These are phyloP conservation scores for Cryptococcus sp. DNA, from an alignment of 1,284 basidiomycete species.

Conservation along the genomic window DNA sequence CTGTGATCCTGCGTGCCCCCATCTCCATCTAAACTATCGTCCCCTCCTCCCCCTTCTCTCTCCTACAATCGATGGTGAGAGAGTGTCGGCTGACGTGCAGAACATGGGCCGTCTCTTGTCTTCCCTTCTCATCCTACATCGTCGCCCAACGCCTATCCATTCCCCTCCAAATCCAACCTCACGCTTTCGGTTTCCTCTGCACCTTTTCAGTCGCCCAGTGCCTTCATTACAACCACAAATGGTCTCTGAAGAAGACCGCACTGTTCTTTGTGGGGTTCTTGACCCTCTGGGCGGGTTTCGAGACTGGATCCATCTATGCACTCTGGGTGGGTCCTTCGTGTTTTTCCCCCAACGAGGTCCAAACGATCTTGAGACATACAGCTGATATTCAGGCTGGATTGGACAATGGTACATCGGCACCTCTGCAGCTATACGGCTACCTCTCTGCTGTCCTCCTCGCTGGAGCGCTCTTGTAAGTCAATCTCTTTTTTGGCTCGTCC, in stretches of 20 bases:
- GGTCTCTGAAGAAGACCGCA: slow-evolving; percentile 45
- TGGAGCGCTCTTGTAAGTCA: slow-evolving; percentile 55
- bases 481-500: neutral
- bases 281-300: slow-evolving; percentile 54
- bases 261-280: slow-evolving; percentile 47
- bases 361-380: too few relatives aligned
- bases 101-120: slow-evolving; percentile 17
- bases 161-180: slow-evolving; percentile 64
- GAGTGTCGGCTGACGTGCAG: neutral
- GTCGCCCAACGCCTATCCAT: slow-evolving; percentile 65
- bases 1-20: too few relatives aligned
- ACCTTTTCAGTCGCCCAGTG: slow-evolving; percentile 64
- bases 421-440: slow-evolving; percentile 61
- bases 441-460: slow-evolving; percentile 59
- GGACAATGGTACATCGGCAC: slow-evolving; percentile 42
- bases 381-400: slow-evolving; percentile 1
- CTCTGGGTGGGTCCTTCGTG: slow-evolving; percentile 48
- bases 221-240: slow-evolving; percentile 53
- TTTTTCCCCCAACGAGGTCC: neutral
- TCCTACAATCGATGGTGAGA: too few relatives aligned
- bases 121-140: slow-evolving; percentile 65
- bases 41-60: too few relatives aligned
- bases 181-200: slow-evolving; percentile 60
- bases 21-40: too few relatives aligned
- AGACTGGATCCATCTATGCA: slow-evolving; percentile 59